These are phyloP conservation scores for Logfia minima DNA, from an alignment of 129 eudicot genomes.

Conservation along the genomic window DNA sequence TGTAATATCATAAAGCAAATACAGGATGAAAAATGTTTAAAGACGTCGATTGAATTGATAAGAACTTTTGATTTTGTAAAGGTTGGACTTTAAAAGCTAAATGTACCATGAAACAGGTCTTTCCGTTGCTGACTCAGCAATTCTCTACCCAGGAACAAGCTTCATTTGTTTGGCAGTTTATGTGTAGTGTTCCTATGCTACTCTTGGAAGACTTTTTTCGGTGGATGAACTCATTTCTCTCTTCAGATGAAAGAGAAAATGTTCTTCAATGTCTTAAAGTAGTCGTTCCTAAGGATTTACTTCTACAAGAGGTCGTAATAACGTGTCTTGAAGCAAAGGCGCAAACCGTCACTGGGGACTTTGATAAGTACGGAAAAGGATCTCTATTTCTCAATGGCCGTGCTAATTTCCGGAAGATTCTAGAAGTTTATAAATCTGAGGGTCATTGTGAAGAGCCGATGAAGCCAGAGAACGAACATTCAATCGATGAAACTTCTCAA, in stretches of 20 bases:
- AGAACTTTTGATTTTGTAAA: constrained; percentile 13
- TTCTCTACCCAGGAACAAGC: constrained; percentile 73
- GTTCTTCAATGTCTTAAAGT: constrained; percentile 47
- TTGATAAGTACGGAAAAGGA: constrained; percentile 45
- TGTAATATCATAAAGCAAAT: too few species aligned
- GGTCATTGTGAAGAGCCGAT: constrained; percentile 30
- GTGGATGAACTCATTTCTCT: constrained; percentile 72
- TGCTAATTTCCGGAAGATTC: constrained; percentile 46
- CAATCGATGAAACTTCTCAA: constrained; percentile 22
- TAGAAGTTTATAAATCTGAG: constrained; percentile 36
- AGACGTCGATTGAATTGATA: constrained; percentile 1
- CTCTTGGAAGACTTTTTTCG: constrained; percentile 73
- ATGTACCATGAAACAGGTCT: constrained; percentile 55
- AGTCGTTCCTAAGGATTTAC: constrained; percentile 65
- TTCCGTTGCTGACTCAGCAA: constrained; percentile 63
- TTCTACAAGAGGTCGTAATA: constrained; percentile 75
- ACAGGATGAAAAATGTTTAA: neutral
- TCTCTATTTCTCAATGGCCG: constrained; percentile 44
- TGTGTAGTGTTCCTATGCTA: constrained; percentile 83
- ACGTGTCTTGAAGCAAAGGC: constrained; percentile 63
- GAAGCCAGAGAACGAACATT: constrained; percentile 29
- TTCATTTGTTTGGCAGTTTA: constrained; percentile 79
- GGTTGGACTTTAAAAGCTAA: constrained; percentile 18
- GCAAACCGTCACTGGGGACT: constrained; percentile 24
- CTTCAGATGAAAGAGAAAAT: constrained; percentile 55